Base-by-base conservation (phyloP, 164 flowering plant species). In the Sedum album region DNA sequence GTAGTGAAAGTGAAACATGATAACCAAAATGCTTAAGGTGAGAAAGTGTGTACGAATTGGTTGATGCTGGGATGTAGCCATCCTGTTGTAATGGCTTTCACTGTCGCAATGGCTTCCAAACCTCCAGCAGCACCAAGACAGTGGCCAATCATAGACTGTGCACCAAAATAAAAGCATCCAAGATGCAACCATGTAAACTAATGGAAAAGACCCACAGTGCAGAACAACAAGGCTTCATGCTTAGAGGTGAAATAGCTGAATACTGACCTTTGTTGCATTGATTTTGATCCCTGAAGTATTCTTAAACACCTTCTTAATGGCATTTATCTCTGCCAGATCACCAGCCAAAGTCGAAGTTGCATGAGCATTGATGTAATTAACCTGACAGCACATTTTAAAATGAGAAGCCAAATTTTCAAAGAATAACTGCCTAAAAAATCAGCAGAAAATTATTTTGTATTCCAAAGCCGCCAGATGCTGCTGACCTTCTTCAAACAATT, bases 81-180 rank as follows among this genome's bases (percentile, higher is more conserved):
- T 69, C 98, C 98, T 4, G 96, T 87, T 11, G 69, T 87, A 30
- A 90, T 87, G 70, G 95, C 93, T 72, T 93, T 93, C 42, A 93
- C 73, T n/a, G 93, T 83, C 33, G 98, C 98, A 74, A 93, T 90
- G 62, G 98, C 98, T 82, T 93, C 98, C 76, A 93, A 65, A 21
- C 98, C 98, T 31, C 98, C 98, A 55, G 98, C 87, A 66, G 98
- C 95, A 71, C 98, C 98, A 60, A 93, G 94, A 73, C 92, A 87
- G 73, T 93, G 98, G 51, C 96, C 96, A 57, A 93, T 93, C 97
- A 93, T 85, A 53, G 97, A 93, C 98, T 93, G 89, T 39, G 75
- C 63, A 30, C 31, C 46, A 70, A 65, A 21, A 66, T 14, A 11
- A 41, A 6, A 36, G 46, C 36, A 35, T n/a, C n/a, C n/a, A n/a